Evolutionary conservation across 1,139 yeast species (phyloP).

Genomic region (Sugiyamaella paludigena): DNA sequence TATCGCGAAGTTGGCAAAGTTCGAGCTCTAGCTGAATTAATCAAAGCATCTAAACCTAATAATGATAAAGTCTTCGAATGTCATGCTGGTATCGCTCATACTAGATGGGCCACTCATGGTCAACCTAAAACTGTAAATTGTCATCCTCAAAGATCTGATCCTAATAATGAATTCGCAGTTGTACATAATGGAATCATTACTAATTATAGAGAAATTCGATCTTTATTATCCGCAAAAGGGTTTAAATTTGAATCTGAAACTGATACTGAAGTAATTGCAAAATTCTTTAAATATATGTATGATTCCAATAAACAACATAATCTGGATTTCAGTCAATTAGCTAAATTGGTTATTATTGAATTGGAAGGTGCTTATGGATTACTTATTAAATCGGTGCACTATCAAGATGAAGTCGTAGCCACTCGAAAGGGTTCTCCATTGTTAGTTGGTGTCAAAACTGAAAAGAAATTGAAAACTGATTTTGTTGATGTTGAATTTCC

Average conservation of each 20-base stretch:
- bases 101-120: slow-evolving; percentile 99
- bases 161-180: slow-evolving; percentile 75
- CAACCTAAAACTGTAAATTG: slow-evolving; percentile 82
- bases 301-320: slow-evolving; percentile 73
- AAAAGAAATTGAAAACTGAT: slow-evolving; percentile 91
- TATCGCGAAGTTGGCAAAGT: slow-evolving; percentile 93
- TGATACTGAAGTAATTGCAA: slow-evolving; percentile 97
- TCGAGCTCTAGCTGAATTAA: slow-evolving; percentile 67
- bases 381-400: slow-evolving; percentile 85
- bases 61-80: slow-evolving; percentile 68
- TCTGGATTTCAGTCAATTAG: slow-evolving; percentile 84
- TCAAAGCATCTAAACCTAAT: slow-evolving; percentile 48
- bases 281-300: slow-evolving; percentile 85
- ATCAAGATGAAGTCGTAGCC: slow-evolving; percentile 94
- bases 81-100: slow-evolving; percentile 97
- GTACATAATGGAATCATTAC: slow-evolving; percentile 99
- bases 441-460: slow-evolving; percentile 95
- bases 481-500: slow-evolving; percentile 98
- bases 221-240: slow-evolving; percentile 77
- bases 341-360: slow-evolving; percentile 89
- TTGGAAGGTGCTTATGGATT: slow-evolving; percentile 98
- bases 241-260: slow-evolving; percentile 86
- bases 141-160: slow-evolving; percentile 94
- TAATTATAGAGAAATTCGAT: slow-evolving; percentile 85
- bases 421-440: slow-evolving; percentile 98